phyloP scores from a whole-genome alignment of 495 filamentous ascomycete genomes.

The Apiosordaria backusii region DNA sequence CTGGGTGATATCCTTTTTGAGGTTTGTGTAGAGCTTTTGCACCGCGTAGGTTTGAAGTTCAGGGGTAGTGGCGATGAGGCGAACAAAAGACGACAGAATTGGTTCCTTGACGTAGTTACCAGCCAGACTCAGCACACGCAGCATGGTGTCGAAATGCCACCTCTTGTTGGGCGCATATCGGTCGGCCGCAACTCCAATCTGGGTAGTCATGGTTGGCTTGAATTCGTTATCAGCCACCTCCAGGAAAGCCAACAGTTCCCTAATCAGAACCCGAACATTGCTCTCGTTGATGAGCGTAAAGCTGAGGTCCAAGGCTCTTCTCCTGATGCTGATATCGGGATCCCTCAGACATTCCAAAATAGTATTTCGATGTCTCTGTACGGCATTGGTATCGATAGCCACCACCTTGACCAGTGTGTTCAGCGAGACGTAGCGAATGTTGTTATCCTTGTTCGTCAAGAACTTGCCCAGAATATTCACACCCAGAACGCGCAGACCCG shows the following conservation, averaged over 20 bases:
- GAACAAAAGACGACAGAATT: slow-evolving; percentile 93
- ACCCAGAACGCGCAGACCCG: slow-evolving; percentile 85
- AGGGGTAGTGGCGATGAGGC: slow-evolving; percentile 88
- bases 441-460: slow-evolving; percentile 95
- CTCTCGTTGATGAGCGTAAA: slow-evolving; percentile 97
- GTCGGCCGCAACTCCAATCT: slow-evolving; percentile 96
- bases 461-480: slow-evolving; percentile 99
- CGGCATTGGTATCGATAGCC: slow-evolving; percentile 94
- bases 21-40: slow-evolving; percentile 83
- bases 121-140: slow-evolving; percentile 89
- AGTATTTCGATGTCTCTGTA: slow-evolving; percentile 94
- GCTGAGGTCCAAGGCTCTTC: slow-evolving; percentile 90
- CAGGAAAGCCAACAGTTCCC: slow-evolving; percentile 89
- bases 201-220: slow-evolving; percentile 93
- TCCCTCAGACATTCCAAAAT: slow-evolving; percentile 95
- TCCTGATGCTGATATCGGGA: slow-evolving; percentile 96
- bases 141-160: slow-evolving; percentile 97
- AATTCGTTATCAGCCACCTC: slow-evolving; percentile 98
- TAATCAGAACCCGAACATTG: slow-evolving; percentile 88
- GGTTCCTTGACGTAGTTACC: slow-evolving; percentile 97
- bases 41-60: slow-evolving; percentile 95
- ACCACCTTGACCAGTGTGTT: slow-evolving; percentile 98
- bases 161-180: slow-evolving; percentile 93
- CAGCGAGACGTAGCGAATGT: slow-evolving; percentile 95
- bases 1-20: slow-evolving; percentile 96